Percentiles rank a stretch among this genome's conserved stretches.
phyloP scores from a whole-genome alignment of 495 filamentous ascomycete genomes.

The Lichenothelia convexa region DNA sequence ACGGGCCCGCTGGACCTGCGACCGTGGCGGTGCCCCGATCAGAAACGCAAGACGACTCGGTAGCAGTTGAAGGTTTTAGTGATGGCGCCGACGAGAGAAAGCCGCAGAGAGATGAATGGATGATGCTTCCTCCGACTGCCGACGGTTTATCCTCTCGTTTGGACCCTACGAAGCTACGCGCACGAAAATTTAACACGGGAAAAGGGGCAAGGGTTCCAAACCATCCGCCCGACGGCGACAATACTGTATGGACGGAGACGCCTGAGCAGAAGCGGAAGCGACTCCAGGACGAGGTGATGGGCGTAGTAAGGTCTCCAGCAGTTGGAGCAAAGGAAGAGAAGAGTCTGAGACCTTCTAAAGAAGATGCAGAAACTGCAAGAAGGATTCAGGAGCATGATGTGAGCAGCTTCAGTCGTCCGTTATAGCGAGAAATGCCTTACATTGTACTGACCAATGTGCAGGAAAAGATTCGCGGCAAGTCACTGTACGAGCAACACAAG shows the following conservation, averaged over 20 bases:
- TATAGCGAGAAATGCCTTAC: neutral
- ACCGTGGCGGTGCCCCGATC: too few relatives aligned
- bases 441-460: conserved; percentile 12
- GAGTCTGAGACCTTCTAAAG: conserved; percentile 4
- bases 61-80: neutral
- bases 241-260: conserved; percentile 76
- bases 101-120: conserved; percentile 71
- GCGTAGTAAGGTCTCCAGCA: conserved; percentile 30
- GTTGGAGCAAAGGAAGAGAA: conserved; percentile 10
- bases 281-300: conserved; percentile 71
- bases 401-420: conserved; percentile 4
- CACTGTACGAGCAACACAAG: conserved; percentile 45
- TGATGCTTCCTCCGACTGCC: conserved; percentile 64
- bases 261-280: conserved; percentile 72
- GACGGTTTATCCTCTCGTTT: conserved; percentile 44
- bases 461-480: conserved; percentile 43
- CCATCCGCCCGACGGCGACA: conserved; percentile 21
- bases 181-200: conserved; percentile 68
- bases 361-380: conserved; percentile 29
- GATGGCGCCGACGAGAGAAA: conserved; percentile 20
- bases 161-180: conserved; percentile 69
- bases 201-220: conserved; percentile 32
- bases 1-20: conserved; percentile 66
- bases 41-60: too few relatives aligned
- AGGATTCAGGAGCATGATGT: conserved; percentile 42